These are phyloP conservation scores for Friedmanniomyces endolithicus DNA, from an alignment of 495 filamentous ascomycete species.

Conservation along the genomic window DNA sequence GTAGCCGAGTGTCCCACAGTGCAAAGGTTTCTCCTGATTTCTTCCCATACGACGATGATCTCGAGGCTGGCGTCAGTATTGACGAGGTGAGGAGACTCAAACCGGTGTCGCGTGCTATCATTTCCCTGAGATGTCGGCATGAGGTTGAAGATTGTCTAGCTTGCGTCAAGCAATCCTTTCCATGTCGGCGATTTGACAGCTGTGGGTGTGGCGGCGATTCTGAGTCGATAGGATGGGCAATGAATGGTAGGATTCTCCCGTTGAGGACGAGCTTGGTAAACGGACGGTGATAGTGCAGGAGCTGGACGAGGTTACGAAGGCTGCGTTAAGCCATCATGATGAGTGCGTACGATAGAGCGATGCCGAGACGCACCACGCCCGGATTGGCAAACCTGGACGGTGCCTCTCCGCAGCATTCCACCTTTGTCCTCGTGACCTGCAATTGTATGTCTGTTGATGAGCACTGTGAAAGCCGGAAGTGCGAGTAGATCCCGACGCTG, in stretches of 20 bases:
- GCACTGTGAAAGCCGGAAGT: too few relatives aligned
- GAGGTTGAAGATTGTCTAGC: slow-evolving; percentile 45
- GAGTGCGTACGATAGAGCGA: neutral
- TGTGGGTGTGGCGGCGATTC: slow-evolving; percentile 46
- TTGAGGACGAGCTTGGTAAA: slow-evolving; percentile 29
- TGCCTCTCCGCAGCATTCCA: too few relatives aligned
- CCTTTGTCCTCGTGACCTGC: too few relatives aligned
- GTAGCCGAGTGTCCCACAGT: slow-evolving; percentile 50
- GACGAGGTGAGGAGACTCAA: slow-evolving; percentile 53
- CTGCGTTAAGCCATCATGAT: slow-evolving; percentile 22
- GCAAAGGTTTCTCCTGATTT: slow-evolving; percentile 45
- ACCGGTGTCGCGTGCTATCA: slow-evolving; percentile 53
- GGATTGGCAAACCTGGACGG: too few relatives aligned
- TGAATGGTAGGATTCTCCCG: slow-evolving; percentile 42
- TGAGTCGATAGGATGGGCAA: slow-evolving; percentile 54
- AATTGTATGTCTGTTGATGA: too few relatives aligned
- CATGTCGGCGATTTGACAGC: slow-evolving; percentile 51
- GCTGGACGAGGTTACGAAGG: slow-evolving; percentile 36
- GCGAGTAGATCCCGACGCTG: too few relatives aligned
- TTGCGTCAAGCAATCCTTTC: slow-evolving; percentile 70
- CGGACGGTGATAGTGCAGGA: slow-evolving; percentile 38
- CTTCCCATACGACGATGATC: slow-evolving; percentile 36
- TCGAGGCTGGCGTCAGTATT: slow-evolving; percentile 49
- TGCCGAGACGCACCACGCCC: neutral
- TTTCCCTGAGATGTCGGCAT: slow-evolving; percentile 42